A percentile compares a stretch with the other conserved stretches of the same genome.
Evolutionary conservation across 345 rosid genomes (phyloP).

Genomic region (Populus alba): DNA sequence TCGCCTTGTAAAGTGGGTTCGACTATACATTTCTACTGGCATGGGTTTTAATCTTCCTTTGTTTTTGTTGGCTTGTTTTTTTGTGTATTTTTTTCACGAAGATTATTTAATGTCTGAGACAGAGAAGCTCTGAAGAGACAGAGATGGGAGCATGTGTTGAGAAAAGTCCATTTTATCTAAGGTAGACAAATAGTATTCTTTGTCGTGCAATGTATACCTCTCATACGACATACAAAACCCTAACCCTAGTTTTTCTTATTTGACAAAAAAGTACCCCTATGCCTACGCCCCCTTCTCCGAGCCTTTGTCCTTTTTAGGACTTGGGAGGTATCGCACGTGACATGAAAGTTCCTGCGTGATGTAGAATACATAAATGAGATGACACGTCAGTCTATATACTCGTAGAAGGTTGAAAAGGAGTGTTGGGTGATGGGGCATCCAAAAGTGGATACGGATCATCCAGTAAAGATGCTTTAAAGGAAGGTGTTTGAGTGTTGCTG

Average conservation of each 20-base stretch:
- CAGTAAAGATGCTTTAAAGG: constrained; percentile 39
- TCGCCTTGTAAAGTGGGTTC: constrained; percentile 42
- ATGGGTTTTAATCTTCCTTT: neutral
- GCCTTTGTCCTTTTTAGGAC: constrained; percentile 22
- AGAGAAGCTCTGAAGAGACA: too few species aligned
- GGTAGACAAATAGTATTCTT: constrained; percentile 20
- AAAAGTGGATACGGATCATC: constrained; percentile 47
- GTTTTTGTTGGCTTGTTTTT: constrained; percentile 9
- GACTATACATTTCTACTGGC: constrained; percentile 24
- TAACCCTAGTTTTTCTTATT: constrained; percentile 25
- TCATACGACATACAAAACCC: constrained; percentile 21
- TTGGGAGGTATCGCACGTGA: constrained; percentile 34
- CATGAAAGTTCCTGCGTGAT: constrained; percentile 31
- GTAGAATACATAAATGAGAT: constrained; percentile 6
- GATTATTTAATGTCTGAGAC: constrained; percentile 16
- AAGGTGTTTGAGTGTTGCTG: constrained; percentile 5
- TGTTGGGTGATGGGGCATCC: constrained; percentile 15
- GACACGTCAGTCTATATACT: neutral
- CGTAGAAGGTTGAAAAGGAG: neutral
- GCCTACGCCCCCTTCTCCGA: neutral
- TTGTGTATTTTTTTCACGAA: neutral
- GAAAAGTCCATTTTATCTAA: constrained; percentile 16
- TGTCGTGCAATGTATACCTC: constrained; percentile 44
- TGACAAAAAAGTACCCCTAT: constrained; percentile 4
- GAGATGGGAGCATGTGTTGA: constrained; percentile 24